Evolutionary conservation across 2,329 filamentous ascomycete genomes (phyloP).

Genomic region (Exutisphaerella laricina): DNA sequence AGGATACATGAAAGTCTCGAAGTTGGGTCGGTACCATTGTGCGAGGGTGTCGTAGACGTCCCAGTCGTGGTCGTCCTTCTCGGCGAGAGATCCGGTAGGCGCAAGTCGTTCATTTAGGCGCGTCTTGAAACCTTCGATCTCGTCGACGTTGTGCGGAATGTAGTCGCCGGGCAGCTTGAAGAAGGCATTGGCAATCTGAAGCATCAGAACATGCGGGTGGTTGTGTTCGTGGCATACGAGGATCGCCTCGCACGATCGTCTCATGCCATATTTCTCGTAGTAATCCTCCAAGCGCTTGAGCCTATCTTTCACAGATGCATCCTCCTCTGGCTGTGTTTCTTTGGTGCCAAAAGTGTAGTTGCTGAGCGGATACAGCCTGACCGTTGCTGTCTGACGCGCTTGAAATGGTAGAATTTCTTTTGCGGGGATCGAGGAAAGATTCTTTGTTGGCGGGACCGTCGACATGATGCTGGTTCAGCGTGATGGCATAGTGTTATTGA

Average conservation of each 20-base stretch:
- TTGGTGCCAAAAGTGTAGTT: slow-evolving; percentile 99
- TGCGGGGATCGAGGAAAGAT: slow-evolving; percentile 24
- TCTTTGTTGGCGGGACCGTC: slow-evolving; percentile 24
- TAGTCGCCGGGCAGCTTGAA: slow-evolving; percentile 99
- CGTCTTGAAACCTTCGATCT: slow-evolving; percentile 89
- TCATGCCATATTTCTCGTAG: slow-evolving; percentile 88
- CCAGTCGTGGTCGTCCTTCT: slow-evolving; percentile 74
- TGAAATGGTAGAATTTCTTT: slow-evolving; percentile 61
- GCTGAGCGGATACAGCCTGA: slow-evolving; percentile 80
- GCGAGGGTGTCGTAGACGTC: slow-evolving; percentile 89
- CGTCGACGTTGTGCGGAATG: slow-evolving; percentile 79
- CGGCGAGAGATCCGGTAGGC: slow-evolving; percentile 67
- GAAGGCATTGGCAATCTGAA: slow-evolving; percentile 98
- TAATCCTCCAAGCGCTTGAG: slow-evolving; percentile 94
- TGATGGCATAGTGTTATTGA: too few species aligned
- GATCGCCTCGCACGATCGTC: slow-evolving; percentile 92
- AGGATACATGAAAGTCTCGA: slow-evolving; percentile 99
- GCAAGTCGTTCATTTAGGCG: slow-evolving; percentile 89
- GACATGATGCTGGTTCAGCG: too few species aligned
- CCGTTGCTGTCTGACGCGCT: slow-evolving; percentile 79
- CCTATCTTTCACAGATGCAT: slow-evolving; percentile 87
- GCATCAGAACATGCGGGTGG: slow-evolving; percentile 96
- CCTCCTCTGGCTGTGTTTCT: slow-evolving; percentile 96
- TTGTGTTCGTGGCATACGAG: slow-evolving; percentile 99
- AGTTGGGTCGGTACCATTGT: slow-evolving; percentile 98